Conservation (phyloP, 2,329 filamentous ascomycete species). For the Neofusicoccum sp. region DNA sequence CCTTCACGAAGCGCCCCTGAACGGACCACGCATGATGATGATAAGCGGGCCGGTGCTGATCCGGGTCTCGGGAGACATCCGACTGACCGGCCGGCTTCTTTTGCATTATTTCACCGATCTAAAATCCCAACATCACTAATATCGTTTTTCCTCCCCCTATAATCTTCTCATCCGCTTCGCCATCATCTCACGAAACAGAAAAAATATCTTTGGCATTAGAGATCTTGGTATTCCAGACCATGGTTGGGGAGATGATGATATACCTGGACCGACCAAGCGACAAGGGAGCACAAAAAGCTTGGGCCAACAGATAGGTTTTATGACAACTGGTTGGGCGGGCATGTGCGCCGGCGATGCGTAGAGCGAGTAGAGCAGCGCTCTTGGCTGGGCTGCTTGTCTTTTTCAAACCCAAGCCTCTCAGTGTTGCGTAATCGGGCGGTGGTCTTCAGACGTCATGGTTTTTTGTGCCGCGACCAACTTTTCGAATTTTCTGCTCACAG, state of each 20-base stretch:
- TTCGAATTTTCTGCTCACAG: too few species aligned
- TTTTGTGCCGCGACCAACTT: too few species aligned
- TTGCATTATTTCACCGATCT: background rate
- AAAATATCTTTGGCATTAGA: background rate
- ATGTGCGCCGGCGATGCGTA: conserved; percentile 6
- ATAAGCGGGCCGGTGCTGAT: conserved; percentile 10
- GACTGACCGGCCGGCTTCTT: conserved; percentile 5
- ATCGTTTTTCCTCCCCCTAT: background rate
- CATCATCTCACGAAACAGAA: conserved; percentile 9
- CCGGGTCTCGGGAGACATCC: conserved; percentile 12
- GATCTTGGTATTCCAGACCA: background rate
- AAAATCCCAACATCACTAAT: conserved; percentile 2
- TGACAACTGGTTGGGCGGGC: conserved; percentile 1
- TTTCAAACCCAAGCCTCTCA: background rate
- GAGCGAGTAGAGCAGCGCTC: conserved; percentile 1
- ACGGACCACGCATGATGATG: conserved; percentile 5
- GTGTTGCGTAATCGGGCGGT: too few species aligned
- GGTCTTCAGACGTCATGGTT: too few species aligned
- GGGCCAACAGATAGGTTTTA: conserved; percentile 7
- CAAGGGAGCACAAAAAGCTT: background rate
- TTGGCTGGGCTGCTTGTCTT: background rate
- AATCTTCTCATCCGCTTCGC: background rate
- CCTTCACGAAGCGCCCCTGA: conserved; percentile 18
- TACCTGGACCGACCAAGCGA: background rate
- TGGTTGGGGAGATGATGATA: background rate